phyloP scores from a whole-genome alignment of 352 stramenopile genomes.

The Phytophthora brassicae region DNA sequence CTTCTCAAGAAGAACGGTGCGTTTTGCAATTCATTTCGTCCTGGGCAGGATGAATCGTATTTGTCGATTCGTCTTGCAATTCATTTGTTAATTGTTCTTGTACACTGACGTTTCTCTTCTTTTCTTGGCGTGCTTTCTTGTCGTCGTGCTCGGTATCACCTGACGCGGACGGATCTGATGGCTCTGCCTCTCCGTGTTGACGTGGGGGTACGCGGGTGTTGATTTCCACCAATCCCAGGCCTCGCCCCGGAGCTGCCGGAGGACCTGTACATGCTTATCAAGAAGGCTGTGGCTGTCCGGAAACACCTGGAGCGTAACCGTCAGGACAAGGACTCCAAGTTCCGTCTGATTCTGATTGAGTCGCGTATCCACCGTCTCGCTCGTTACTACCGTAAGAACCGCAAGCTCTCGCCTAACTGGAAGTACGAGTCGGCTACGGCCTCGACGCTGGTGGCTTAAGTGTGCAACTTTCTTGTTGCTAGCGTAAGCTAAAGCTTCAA shows the following conservation, averaged over 20 bases:
- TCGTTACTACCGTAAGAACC: slow-evolving; percentile 99
- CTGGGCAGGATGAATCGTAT: neutral
- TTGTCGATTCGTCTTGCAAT: slow-evolving; percentile 42
- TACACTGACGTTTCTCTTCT: neutral
- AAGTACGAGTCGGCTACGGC: slow-evolving; percentile 99
- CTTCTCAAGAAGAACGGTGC: slow-evolving; percentile 99
- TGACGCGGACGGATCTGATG: slow-evolving; percentile 71
- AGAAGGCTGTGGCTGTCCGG: slow-evolving; percentile 99
- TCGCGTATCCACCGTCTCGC: slow-evolving; percentile 98
- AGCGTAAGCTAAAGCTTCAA: slow-evolving; percentile 26
- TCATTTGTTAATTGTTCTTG: neutral
- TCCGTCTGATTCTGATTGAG: slow-evolving; percentile 99
- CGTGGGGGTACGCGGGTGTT: slow-evolving; percentile 81
- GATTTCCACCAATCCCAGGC: slow-evolving; percentile 46
- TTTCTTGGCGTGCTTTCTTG: slow-evolving; percentile 11
- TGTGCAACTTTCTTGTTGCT: slow-evolving; percentile 22
- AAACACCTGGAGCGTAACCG: slow-evolving; percentile 99
- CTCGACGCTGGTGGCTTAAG: slow-evolving; percentile 99
- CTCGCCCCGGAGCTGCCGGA: slow-evolving; percentile 99
- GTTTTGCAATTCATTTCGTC: slow-evolving; percentile 16
- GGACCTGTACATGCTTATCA: slow-evolving; percentile 99
- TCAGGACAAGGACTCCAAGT: slow-evolving; percentile 99
- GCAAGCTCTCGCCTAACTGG: slow-evolving; percentile 99
- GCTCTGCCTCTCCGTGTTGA: slow-evolving; percentile 68
- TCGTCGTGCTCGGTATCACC: slow-evolving; percentile 76